Base-by-base conservation (phyloP, 257 asterid genomes). In the Henckelia pumila region DNA sequence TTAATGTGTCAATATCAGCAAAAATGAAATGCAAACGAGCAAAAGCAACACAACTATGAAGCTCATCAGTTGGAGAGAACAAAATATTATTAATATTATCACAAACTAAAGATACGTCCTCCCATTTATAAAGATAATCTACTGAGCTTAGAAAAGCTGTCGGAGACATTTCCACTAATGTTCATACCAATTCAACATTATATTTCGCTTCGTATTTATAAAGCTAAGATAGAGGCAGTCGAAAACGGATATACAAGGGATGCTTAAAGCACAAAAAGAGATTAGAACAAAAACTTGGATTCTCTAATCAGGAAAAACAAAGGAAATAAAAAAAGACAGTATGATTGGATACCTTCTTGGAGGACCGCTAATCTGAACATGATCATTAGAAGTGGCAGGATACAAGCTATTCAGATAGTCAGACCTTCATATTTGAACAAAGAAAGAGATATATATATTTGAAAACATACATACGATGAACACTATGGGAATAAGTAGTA, bases 351-450 rank as follows among this genome's bases (percentile, higher is more conserved):
- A 90, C 98, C 96, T 90, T 75, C 53, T 79, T 61, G 84, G 64
- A 72, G 84, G 88, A 70, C 71, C 83, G 59, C 49, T 71, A 67
- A 85, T 76, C 60, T 63, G 76, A 75, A 24, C 56, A 67, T 72
- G 61, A 33, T 73, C 83, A 50, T 62, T 67, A 57, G 83, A 77
- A 63, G 85, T 49, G 71, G 85, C 76, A 64, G 92, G 94, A 78
- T 94, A 93, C 70, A 90, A 56, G 70, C 82, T 76, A 56, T 75
- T 73, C 84, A 93, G 74, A 83, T 90, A 93, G 57, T 90, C 95
- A 61, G 50, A 23, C 95, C 97, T 93, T 70, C 78, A 79, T 76
- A 61, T 72, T 69, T 19, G 35, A 66, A 67, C 26, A 69, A 67
- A 19, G 17, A 64, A 52, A 59, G 49, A 23, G 4, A 71, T 64